A percentile compares a stretch with the other conserved stretches of the same genome.
Evolutionary conservation across 2,329 filamentous ascomycete species (phyloP).

Genomic region (Teratosphaeria pseudoeucalypti): DNA sequence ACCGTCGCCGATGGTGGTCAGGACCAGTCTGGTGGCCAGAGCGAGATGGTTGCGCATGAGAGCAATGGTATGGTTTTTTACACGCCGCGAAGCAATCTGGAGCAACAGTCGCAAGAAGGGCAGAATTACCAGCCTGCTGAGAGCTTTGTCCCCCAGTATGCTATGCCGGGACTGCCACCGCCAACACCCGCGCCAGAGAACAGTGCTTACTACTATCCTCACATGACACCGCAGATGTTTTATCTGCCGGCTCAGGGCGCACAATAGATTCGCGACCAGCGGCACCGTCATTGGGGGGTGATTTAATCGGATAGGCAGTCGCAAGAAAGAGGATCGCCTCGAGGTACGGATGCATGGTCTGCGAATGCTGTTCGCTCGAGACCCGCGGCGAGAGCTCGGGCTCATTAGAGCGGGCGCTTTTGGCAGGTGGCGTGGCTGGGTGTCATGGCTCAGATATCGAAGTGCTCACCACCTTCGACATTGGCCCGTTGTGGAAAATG

Average conservation of each 20-base stretch:
- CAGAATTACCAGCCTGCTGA: slow-evolving; percentile 24
- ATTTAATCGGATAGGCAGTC: not conserved
- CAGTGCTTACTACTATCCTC: slow-evolving; percentile 3
- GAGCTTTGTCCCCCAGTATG: slow-evolving; percentile 24
- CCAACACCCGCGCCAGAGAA: slow-evolving; percentile 6
- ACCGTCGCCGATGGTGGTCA: slow-evolving; percentile 5
- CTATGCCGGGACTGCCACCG: slow-evolving; percentile 23
- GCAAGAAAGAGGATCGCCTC: not conserved
- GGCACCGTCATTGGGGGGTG: not conserved
- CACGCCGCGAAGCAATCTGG: slow-evolving; percentile 31
- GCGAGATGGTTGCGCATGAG: slow-evolving; percentile 65
- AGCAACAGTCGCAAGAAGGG: slow-evolving; percentile 14
- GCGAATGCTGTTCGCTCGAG: not conserved
- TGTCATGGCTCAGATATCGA: not conserved
- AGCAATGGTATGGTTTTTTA: slow-evolving; percentile 96
- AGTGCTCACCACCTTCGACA: not conserved
- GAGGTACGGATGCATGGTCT: not conserved
- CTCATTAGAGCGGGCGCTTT: not conserved
- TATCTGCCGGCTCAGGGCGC: not conserved
- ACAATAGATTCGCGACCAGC: not conserved
- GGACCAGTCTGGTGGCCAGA: slow-evolving; percentile 27
- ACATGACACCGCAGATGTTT: slow-evolving; percentile 1
- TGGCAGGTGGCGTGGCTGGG: not conserved
- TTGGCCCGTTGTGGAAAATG: not conserved
- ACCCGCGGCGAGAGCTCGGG: not conserved